Evolutionary conservation across 2,329 filamentous ascomycete species (phyloP), one percentile per base, ranked within the genome.

Genomic region (Botrytis elliptica): DNA sequence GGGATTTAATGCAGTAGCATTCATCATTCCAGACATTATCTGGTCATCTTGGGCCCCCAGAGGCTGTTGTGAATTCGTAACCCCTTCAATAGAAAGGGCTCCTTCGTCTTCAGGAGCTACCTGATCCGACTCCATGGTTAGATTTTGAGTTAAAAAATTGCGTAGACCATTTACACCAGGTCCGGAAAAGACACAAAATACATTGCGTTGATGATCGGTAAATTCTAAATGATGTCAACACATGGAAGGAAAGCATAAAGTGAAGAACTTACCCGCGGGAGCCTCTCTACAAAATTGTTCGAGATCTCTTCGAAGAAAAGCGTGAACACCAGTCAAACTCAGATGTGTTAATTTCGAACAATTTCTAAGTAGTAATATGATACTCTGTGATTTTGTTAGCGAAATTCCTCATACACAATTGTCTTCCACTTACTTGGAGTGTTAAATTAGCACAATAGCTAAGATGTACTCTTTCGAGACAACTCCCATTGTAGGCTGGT

Each of bases 181-280:
- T 9, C 96, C 95, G 2, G 95, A 98, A 82, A 99, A 99, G 71
- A 99, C 96, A 80, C 96, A 99, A 81, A 99, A 99, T 12, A 98
- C 94, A 70, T 95, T 92, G 76, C 96, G 90, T 82, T 99, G 96
- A 80, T 98, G 94, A 65, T 95, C 92, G 29, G 95, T 98, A 81
- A 99, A 99, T 83, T 98, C 96, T 90, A 73, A 12, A 49, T n/a
- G 9, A 16, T 38, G 40, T 75, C 70, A 74, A 73, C 70, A 74
- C 46, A 38, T 73, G n/a, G 12, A 29, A 70, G 4, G 36, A 14
- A 38, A 64, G 14, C 36, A 55, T 33, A 71, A 46, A 62, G 33
- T 12, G 18, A 36, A 36, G 22, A 4, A n/a, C 85, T 77, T 85
- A 92, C 91, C 91, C 74, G 88, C 83, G 55, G 96, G 96, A 1